Evolutionary conservation across 1,139 yeast species (phyloP).

Genomic region (Hanseniaspora gamundiae): DNA sequence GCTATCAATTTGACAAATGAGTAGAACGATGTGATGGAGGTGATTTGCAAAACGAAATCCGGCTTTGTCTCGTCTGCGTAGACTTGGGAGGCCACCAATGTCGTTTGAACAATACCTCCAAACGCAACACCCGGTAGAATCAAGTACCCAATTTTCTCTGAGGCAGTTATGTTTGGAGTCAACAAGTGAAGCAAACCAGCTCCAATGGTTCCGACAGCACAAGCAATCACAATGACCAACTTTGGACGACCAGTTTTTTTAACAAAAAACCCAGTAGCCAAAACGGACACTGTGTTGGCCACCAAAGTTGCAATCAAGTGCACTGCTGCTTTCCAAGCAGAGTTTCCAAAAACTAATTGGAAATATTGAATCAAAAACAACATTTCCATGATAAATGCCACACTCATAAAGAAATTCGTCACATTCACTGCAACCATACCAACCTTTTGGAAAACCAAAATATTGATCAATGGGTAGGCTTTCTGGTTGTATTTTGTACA

Average conservation of each 20-base stretch:
- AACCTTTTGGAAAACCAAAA: constrained; percentile 11
- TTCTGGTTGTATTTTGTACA: constrained; percentile 4
- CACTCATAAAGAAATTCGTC: constrained; percentile 12
- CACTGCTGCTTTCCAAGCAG: constrained; percentile 47
- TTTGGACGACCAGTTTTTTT: constrained; percentile 38
- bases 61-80: constrained; percentile 13
- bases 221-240: constrained; percentile 34
- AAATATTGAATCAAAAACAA: constrained; percentile 17
- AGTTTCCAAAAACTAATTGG: constrained; percentile 14
- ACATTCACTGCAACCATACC: constrained; percentile 14
- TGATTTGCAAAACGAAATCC: constrained; percentile 7
- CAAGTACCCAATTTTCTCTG: constrained; percentile 38
- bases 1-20: constrained; percentile 6
- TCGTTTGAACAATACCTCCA: constrained; percentile 44
- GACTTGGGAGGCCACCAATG: constrained; percentile 41
- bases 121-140: constrained; percentile 43
- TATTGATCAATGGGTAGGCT: constrained; percentile 14
- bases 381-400: constrained; percentile 12
- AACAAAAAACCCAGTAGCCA: constrained; percentile 35
- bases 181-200: constrained; percentile 38
- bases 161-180: constrained; percentile 26
- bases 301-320: constrained; percentile 43
- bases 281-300: constrained; percentile 37
- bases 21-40: constrained; percentile 6
- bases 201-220: constrained; percentile 37